Evolutionary conservation across 1,284 basidiomycete genomes (phyloP), one percentile per base, ranked within the genome.

Genomic region (Phenoliferia sp.): DNA sequence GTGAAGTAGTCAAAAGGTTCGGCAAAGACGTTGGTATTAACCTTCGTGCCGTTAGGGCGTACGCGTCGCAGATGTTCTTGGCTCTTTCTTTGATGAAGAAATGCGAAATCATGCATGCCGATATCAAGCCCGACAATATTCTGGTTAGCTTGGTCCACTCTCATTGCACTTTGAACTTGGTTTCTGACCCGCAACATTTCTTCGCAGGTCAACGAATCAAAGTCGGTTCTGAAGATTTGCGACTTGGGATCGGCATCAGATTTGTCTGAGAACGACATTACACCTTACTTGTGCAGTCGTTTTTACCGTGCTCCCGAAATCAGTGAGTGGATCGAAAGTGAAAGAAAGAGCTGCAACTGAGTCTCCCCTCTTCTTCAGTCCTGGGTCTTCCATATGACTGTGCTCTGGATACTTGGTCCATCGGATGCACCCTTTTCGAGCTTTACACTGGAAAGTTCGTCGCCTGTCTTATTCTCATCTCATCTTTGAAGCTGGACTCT

Each of bases 241-340:
- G 96, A 99, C 81, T 82, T 99, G 50, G 96, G 96, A 50, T 97
- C 94, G 0, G 96, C 96, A 0, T 90, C 90, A 10, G 93, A 96
- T 78, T 88, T 90, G 0, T 88, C 88, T 28, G 94, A 98, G 79
- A 93, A 92, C 79, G 96, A 98, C 57, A 94, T 99, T 73, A 98
- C 96, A 1, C 96, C 96, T 3, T 99, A 99, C 79, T 88, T 99
- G 65, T 96, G 99, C 65, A 94, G 92, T 73, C 85, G 96, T 56
- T 99, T 99, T 81, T 99, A 99, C 78, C 90, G 96, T 59, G 95
- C 96, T 1, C 96, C 96, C 1, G 96, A 99, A 81, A 98, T 99
- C 78, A 99, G 94, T 97, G 77, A 78, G 88, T 85, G 32, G 1
- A 0, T 15, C 17, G 17, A n/a, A 7, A n/a, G 3, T 2, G 32